Percentiles rank a stretch among this genome's conserved stretches.
phyloP scores from a whole-genome alignment of 257 asterid species.

The Ajuga chamaepitys region DNA sequence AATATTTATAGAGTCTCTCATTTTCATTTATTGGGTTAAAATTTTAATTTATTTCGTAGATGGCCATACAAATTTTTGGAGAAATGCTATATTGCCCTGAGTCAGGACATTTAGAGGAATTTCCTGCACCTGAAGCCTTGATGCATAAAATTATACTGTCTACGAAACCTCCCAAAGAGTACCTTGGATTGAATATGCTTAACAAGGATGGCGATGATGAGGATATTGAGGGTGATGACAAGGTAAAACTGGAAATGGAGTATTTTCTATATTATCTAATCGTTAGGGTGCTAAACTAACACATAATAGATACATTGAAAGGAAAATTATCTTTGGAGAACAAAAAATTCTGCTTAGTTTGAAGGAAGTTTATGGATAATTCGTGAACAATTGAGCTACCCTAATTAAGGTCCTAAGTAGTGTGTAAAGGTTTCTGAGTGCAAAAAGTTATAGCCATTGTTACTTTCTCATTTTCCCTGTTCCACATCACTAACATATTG shows the following conservation, averaged over 20 bases:
- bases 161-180: conserved; percentile 84
- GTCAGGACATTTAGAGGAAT: conserved; percentile 51
- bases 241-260: conserved; percentile 24
- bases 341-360: not conserved
- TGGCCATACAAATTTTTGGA: conserved; percentile 64
- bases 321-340: not conserved
- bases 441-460: not conserved
- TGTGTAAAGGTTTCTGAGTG: not conserved
- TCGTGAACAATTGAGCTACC: not conserved
- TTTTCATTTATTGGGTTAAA: not conserved
- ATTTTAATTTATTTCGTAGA: conserved; percentile 26
- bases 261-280: not conserved
- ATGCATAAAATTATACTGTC: conserved; percentile 68
- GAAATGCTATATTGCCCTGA: conserved; percentile 64
- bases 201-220: conserved; percentile 42
- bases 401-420: not conserved
- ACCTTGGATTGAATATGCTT: conserved; percentile 46
- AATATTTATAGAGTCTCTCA: not conserved
- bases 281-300: not conserved
- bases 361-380: not conserved
- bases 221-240: conserved; percentile 38
- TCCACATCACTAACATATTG: not conserved
- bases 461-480: not conserved
- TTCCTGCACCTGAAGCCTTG: conserved; percentile 67
- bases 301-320: not conserved